Evolutionary conservation across 129 eudicot genomes (phyloP), one percentile per base, ranked within the genome.

Genomic region (Glebionis coronaria): DNA sequence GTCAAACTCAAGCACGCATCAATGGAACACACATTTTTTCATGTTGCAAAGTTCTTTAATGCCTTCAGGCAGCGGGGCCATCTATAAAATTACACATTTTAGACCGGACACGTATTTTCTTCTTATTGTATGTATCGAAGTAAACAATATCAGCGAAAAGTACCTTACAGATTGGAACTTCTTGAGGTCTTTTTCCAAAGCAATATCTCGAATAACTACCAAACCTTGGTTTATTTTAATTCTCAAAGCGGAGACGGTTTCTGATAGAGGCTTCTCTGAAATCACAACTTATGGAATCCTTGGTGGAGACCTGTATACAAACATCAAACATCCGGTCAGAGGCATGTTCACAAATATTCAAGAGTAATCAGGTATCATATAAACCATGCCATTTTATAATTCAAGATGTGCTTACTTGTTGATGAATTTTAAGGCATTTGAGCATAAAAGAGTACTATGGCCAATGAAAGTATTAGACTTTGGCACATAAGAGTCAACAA

Each of bases 401-500:
- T n/a, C 5, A 14, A 55, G 40, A 57, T 28, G 13, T 13, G 23
- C 90, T 86, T 72, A 93, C 99, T 93, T 93, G 52, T 89, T 75
- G 73, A 93, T 82, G 78, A 93, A 89, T 53, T 74, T 67, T 62
- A 82, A 68, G 25, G 90, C 97, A 71, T 84, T 93, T 65, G 97
- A 82, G 97, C 99, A 93, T 81, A 93, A 70, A 71, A 93, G 89
- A 53, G n/a, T n/a, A 89, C 61, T 15, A 71, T 44, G 9, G 87
- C 83, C 62, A 93, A 63, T 18, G 80, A 59, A 45, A 89, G 80
- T 12, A 93, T 88, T 73, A 93, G 50, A 57, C 78, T 86, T 57
- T 93, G 95, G 72, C 92, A 93, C 52, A 89, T 71, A 62, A 93
- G 68, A 5, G 90, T 86, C 80, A 93, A 80, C 62, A 93, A 70